Percentiles rank a stretch among this genome's conserved stretches.
These are phyloP conservation scores for Berberis vulgaris DNA, from an alignment of 164 flowering plant genomes.

Conservation along the genomic window DNA sequence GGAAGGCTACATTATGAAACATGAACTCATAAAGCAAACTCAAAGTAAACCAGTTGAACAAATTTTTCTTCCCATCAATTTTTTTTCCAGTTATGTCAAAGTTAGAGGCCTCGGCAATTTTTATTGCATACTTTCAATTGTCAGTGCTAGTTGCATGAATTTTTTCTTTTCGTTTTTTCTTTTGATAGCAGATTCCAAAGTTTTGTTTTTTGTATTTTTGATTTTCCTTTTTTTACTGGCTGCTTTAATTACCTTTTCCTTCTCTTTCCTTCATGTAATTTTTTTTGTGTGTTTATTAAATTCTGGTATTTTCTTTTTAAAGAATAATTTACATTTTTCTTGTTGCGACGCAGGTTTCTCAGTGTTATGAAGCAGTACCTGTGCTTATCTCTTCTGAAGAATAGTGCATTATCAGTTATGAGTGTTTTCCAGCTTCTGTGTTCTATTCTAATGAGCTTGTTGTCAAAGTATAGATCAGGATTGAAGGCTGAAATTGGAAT, in stretches of 20 bases:
- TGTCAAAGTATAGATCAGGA: conserved; percentile 76
- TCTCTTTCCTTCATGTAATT: neutral
- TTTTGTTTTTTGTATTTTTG: neutral
- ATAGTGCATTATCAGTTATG: conserved; percentile 98
- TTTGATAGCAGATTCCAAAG: neutral
- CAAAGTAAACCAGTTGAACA: too few relatives aligned
- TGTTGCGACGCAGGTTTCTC: conserved; percentile 62
- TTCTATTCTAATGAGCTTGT: conserved; percentile 65
- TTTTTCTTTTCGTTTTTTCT: too few relatives aligned
- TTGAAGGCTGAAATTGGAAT: conserved; percentile 92
- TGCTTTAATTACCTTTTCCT: neutral
- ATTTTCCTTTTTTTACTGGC: neutral
- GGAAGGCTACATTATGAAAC: too few relatives aligned
- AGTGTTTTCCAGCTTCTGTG: conserved; percentile 92
- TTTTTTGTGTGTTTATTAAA: neutral
- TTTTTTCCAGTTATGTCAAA: too few relatives aligned
- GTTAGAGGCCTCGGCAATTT: too few relatives aligned
- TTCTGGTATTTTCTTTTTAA: neutral
- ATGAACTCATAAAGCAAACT: too few relatives aligned
- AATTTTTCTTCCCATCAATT: too few relatives aligned
- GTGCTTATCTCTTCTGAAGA: conserved; percentile 91
- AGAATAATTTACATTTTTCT: conserved; percentile 2
- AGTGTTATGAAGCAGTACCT: conserved; percentile 79
- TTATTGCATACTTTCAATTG: too few relatives aligned
- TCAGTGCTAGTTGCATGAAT: too few relatives aligned